These are phyloP conservation scores for Cyamopsis tetragonoloba DNA, from an alignment of 306 rosid genomes.

Conservation along the genomic window DNA sequence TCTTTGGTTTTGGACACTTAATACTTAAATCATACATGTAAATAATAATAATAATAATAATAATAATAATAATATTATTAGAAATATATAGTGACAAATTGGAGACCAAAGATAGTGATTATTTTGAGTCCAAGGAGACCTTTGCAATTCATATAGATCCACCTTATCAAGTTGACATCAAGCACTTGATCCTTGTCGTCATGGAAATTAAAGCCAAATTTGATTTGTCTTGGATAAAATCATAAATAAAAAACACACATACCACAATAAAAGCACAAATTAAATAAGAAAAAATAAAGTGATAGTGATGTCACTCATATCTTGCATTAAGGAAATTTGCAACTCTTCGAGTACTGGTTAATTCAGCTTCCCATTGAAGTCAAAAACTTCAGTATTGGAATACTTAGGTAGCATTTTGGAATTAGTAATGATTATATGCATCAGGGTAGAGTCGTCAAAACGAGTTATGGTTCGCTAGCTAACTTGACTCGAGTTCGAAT, in stretches of 20 bases:
- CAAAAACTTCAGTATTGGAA: too few relatives aligned
- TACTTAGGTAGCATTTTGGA: too few relatives aligned
- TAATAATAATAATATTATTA: too few relatives aligned
- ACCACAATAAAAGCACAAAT: not conserved
- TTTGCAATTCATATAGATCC: not conserved
- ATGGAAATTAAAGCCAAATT: conserved; percentile 33
- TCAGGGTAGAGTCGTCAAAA: too few relatives aligned
- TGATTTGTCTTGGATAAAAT: conserved; percentile 18
- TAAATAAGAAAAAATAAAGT: not conserved
- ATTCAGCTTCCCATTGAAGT: too few relatives aligned
- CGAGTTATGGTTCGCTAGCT: too few relatives aligned
- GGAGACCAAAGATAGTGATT: conserved; percentile 36
- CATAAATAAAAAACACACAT: too few relatives aligned
- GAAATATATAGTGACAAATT: conserved; percentile 19
- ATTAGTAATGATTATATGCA: too few relatives aligned
- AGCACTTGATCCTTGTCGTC: conserved; percentile 16
- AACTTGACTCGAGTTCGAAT: too few relatives aligned
- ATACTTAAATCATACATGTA: not conserved
- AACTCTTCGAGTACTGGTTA: too few relatives aligned
- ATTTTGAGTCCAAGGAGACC: conserved; percentile 30
- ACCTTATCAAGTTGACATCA: conserved; percentile 23
- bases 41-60: too few relatives aligned
- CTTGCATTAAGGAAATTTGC: not conserved
- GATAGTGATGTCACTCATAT: conserved; percentile 23
- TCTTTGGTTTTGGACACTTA: conserved; percentile 34